Evolutionary conservation across 352 stramenopile genomes (phyloP).

Genomic region (Phytopythium boreale): DNA sequence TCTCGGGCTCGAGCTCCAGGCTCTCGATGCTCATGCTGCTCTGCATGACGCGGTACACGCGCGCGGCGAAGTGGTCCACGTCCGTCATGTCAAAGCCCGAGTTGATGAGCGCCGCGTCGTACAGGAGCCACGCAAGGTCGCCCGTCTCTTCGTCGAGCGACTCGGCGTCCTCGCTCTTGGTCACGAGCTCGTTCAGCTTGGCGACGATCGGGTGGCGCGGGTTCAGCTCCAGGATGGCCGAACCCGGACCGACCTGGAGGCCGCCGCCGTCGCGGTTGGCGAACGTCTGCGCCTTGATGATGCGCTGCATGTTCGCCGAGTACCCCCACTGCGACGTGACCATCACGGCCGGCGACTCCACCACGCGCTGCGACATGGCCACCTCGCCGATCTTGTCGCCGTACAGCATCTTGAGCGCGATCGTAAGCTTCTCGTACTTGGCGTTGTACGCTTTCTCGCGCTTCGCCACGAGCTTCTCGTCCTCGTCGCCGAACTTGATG

Average conservation of each 20-base stretch:
- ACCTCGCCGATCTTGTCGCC: constrained; percentile 94
- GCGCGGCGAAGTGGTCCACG: constrained; percentile 89
- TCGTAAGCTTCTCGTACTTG: constrained; percentile 95
- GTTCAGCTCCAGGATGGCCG: constrained; percentile 98
- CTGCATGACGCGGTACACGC: constrained; percentile 95
- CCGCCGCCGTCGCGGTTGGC: constrained; percentile 61
- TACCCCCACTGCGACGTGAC: constrained; percentile 96
- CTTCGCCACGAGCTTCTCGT: constrained; percentile 94
- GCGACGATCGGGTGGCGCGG: constrained; percentile 97
- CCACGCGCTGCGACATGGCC: constrained; percentile 93
- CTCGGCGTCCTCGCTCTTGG: constrained; percentile 23
- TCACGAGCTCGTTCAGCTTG: constrained; percentile 91
- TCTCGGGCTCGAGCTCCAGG: constrained; percentile 92
- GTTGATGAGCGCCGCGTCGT: constrained; percentile 97
- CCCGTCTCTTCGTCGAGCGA: constrained; percentile 83
- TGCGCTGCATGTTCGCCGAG: constrained; percentile 99
- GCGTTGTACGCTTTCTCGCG: constrained; percentile 96
- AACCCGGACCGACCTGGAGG: constrained; percentile 23
- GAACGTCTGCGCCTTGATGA: constrained; percentile 98
- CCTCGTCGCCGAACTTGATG: constrained; percentile 98
- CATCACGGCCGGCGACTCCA: constrained; percentile 94
- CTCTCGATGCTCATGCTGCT: constrained; percentile 88
- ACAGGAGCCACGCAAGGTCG: constrained; percentile 96
- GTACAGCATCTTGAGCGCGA: constrained; percentile 96
- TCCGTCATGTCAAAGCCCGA: constrained; percentile 97